A percentile compares a stretch with the other conserved stretches of the same genome.
Conservation (phyloP, 208 protist genomes). For the Trypanosoma mega region DNA sequence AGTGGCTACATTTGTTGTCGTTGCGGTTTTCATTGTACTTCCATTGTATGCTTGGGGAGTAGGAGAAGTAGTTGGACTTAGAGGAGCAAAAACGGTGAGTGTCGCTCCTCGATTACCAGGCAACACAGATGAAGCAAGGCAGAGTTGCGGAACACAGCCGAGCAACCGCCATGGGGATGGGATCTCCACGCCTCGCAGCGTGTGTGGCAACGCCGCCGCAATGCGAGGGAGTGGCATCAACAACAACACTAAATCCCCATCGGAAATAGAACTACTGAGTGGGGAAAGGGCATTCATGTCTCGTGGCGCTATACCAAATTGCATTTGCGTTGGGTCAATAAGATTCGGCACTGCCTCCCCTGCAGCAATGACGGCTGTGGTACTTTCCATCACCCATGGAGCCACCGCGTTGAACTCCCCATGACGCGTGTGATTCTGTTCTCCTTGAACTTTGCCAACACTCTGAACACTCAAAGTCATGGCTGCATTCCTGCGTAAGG, state of each 20-base stretch:
- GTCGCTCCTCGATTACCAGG: constrained; percentile 29
- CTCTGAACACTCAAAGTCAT: no score
- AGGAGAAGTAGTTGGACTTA: background rate
- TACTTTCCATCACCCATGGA: constrained; percentile 19
- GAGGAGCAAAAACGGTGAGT: constrained; percentile 22
- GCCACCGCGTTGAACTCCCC: no score
- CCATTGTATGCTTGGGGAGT: background rate
- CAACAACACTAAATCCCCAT: constrained; percentile 63
- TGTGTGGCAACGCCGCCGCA: constrained; percentile 27
- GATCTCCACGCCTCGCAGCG: constrained; percentile 13
- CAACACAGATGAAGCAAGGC: constrained; percentile 40
- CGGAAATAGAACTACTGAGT: constrained; percentile 28
- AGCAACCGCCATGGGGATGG: constrained; percentile 46
- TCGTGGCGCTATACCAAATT: constrained; percentile 11
- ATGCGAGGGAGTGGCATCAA: constrained; percentile 57
- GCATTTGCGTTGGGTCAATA: constrained; percentile 15
- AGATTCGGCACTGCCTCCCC: background rate
- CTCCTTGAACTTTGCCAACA: no score
- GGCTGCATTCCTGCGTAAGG: no score
- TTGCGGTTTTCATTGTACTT: background rate
- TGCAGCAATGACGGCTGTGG: constrained; percentile 5
- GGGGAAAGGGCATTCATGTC: background rate
- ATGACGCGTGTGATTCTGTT: no score
- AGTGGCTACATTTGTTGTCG: background rate
- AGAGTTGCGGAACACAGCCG: constrained; percentile 67